Conservation (phyloP, 2,329 filamentous ascomycete species). For the Ascochyta clinopodiicola region DNA sequence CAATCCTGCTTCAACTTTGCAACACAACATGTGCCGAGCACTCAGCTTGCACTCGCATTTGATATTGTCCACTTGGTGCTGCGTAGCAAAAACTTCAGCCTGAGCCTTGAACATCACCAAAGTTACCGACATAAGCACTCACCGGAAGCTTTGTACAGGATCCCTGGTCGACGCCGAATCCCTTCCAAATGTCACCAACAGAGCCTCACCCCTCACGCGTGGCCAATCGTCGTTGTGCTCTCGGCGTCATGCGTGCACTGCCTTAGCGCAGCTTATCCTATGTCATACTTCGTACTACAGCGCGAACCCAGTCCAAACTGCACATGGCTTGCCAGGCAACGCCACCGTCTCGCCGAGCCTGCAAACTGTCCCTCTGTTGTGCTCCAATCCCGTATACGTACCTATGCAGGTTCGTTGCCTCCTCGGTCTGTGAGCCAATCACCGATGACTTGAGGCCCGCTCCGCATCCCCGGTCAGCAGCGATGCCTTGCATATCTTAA, state of each 20-base stretch:
- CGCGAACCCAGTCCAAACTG: conserved; percentile 18
- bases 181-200: conserved; percentile 3
- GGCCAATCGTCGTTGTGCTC: conserved; percentile 5
- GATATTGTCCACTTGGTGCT: background rate
- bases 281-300: conserved; percentile 6
- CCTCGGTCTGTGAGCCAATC: conserved; percentile 26
- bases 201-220: conserved; percentile 15
- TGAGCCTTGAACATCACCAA: conserved; percentile 3
- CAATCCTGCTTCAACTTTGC: background rate
- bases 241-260: conserved; percentile 8
- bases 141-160: conserved; percentile 9
- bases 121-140: background rate
- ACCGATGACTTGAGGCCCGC: conserved; percentile 22
- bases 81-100: background rate
- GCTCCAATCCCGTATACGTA: conserved; percentile 23
- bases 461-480: conserved; percentile 36
- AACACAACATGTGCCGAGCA: background rate
- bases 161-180: background rate
- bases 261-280: conserved; percentile 2
- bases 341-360: conserved; percentile 23
- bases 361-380: conserved; percentile 18
- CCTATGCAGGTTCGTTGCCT: conserved; percentile 20
- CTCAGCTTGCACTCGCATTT: background rate
- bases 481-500: conserved; percentile 29
- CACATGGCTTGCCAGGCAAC: conserved; percentile 9